Evolutionary conservation across 2,329 filamentous ascomycete species (phyloP), one percentile per base, ranked within the genome.

Genomic region (Diaporthe longicolla): DNA sequence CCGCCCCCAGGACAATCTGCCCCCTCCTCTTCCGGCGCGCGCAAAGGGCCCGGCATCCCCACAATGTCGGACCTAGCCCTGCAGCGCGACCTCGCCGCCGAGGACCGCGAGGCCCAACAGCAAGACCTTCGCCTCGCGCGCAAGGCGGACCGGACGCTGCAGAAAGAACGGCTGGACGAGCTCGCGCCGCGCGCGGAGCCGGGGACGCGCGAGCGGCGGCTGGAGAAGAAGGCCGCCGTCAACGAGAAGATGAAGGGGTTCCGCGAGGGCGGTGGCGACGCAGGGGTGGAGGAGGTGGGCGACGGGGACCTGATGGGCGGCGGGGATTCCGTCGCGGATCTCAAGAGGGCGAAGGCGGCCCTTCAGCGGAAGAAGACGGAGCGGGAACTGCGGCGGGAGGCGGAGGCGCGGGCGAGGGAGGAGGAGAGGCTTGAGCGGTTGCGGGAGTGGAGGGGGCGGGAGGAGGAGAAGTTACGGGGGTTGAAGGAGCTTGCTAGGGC

Each of bases 381-480:
- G 82, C 84, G 95, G 70, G 95, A 98, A 86, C 84, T 97, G 21
- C 84, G 94, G 74, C 89, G 94, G 79, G 95, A 98, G 82, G 95
- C 97, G 84, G 88, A 95, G 73, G 84, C 93, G 75, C 85, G 95
- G 79, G 94, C 94, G 15, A 90, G 91, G 80, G 88, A 88, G 75
- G 95, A 91, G 61, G 95, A 98, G 87, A 88, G 95, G 78, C 94
- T 97, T 81, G 93, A 95, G 85, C 89, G 91, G 78, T 80, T 95
- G 69, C 86, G 88, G 78, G 91, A 89, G 77, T 92, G 94, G 82
- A 88, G 90, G 79, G 89, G 90, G 79, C 94, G 95, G 82, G 96
- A 98, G 83, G 92, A 95, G 76, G 91, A 91, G 80, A 97, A 95
- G 1, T 94, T 98, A 87, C 90, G 90, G 65, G 95, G 94, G 88